Conservation (phyloP, 2,329 filamentous ascomycete genomes). For the Phyllachora maydis region DNA sequence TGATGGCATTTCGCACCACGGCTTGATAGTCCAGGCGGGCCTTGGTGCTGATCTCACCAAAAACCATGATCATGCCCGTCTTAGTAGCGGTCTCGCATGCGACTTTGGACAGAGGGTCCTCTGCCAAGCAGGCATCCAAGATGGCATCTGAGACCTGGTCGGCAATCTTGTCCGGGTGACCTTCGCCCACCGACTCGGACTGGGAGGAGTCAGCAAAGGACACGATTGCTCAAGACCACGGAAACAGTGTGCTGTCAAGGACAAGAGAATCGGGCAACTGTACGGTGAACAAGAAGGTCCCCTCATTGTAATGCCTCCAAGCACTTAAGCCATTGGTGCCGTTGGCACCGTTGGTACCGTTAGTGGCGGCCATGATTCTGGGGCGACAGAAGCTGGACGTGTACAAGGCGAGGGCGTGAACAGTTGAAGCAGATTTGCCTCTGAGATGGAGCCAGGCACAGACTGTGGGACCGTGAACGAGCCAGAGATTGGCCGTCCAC, state of each 20-base stretch:
- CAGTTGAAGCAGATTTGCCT: no score
- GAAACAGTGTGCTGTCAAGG: no score
- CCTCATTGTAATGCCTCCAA: slow-evolving; percentile 39
- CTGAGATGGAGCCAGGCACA: no score
- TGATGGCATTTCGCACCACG: slow-evolving; percentile 82
- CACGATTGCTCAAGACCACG: no score
- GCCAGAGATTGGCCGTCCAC: no score
- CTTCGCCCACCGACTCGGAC: slow-evolving; percentile 79
- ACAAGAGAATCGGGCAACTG: neutral
- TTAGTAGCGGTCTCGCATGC: slow-evolving; percentile 99
- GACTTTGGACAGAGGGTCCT: slow-evolving; percentile 95
- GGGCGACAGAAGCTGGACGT: no score
- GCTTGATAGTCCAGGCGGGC: slow-evolving; percentile 94
- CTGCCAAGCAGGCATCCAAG: slow-evolving; percentile 88
- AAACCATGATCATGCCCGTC: slow-evolving; percentile 99
- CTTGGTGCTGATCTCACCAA: slow-evolving; percentile 97
- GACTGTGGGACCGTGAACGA: no score
- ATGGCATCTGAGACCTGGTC: slow-evolving; percentile 98
- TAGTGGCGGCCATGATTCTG: no score
- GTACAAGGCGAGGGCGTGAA: no score
- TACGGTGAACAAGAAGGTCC: slow-evolving; percentile 71
- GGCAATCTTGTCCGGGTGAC: slow-evolving; percentile 91
- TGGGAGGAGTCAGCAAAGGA: slow-evolving; percentile 11
- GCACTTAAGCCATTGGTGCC: slow-evolving; percentile 19
- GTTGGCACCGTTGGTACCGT: slow-evolving; percentile 21